Evolutionary conservation across 352 stramenopile genomes (phyloP), one percentile per base, ranked within the genome.

Genomic region (Pythium insidiosum): DNA sequence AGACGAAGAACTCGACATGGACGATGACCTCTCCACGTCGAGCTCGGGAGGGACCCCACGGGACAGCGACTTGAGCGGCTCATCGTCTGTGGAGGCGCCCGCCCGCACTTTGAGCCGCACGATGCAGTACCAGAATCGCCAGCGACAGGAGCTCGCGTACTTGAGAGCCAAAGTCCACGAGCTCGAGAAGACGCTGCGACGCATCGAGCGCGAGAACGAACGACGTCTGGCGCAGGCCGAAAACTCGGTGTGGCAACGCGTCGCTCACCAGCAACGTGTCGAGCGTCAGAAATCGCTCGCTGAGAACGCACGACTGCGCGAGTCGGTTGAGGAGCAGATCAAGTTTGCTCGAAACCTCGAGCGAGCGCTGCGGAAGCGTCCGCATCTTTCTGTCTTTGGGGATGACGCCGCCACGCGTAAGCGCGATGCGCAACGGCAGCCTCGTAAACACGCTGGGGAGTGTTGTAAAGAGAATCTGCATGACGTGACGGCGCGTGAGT

Each of bases 91-190:
- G n/a, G n/a, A n/a, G n/a, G n/a, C n/a, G n/a, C n/a, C n/a, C n/a
- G n/a, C n/a, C n/a, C n/a, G n/a, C n/a, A n/a, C n/a, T n/a, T n/a
- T n/a, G 35, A 40, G 9, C 11, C 28, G 20, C 20, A 16, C 20
- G 38, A 23, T 6, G 23, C n/a, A n/a, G 38, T 61, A 62, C 54
- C 54, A 66, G 30, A 64, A 55, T 44, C 58, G 58, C n/a, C 58
- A 68, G 36, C 61, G 63, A 28, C 53, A 65, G 21, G 60, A 69
- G 50, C 50, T 73, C 22, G 49, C 58, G 36, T 69, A 69, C 36
- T 47, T 73, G 22, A 69, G 62, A 42, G 12, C 21, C 46, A 63
- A 63, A 18, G 50, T 65, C 30, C 47, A 47, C 31, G 63, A 68
- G 42, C 50, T 73, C 13, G 63, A 73, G 40, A 36, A 24, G 6